Conservation (phyloP, 2,329 filamentous ascomycete genomes). For the Alternaria rosae region DNA sequence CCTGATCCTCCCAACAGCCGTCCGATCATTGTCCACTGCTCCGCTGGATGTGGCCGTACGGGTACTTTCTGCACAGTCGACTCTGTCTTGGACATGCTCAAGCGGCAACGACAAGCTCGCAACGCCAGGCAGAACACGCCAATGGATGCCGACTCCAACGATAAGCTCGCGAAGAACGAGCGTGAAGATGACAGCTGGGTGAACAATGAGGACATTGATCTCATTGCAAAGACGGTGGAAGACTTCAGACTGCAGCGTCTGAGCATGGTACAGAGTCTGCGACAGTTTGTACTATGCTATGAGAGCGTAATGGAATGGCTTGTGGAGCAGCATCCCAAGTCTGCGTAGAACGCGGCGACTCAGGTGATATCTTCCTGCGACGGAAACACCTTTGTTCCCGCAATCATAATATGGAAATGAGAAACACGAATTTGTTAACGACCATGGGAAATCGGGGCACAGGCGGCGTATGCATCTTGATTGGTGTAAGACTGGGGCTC, state of each 20-base stretch:
- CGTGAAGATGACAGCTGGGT: slow-evolving; percentile 69
- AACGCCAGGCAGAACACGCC: slow-evolving; percentile 47
- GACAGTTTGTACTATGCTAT: slow-evolving; percentile 95
- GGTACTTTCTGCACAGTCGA: slow-evolving; percentile 97
- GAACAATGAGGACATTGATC: slow-evolving; percentile 73
- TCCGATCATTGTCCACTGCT: slow-evolving; percentile 92
- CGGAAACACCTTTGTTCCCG: slow-evolving; percentile 3
- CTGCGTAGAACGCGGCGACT: slow-evolving; percentile 27
- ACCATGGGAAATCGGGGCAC: background rate
- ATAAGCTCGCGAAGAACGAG: slow-evolving; percentile 27
- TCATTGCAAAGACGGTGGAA: slow-evolving; percentile 86
- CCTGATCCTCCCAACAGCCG: slow-evolving; percentile 62
- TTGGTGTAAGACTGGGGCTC: slow-evolving; percentile 7
- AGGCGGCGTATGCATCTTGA: slow-evolving; percentile 10
- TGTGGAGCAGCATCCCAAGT: slow-evolving; percentile 53
- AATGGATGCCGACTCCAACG: slow-evolving; percentile 49
- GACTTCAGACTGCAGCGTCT: slow-evolving; percentile 88
- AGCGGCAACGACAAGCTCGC: slow-evolving; percentile 70
- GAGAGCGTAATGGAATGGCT: slow-evolving; percentile 94
- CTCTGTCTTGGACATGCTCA: slow-evolving; percentile 94
- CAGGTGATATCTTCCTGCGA: background rate
- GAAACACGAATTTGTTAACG: slow-evolving; percentile 14
- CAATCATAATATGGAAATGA: slow-evolving; percentile 19
- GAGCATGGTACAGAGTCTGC: slow-evolving; percentile 95
- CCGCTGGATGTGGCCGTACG: slow-evolving; percentile 92